Base-by-base conservation (phyloP, 345 rosid species). In the Noccaea bulbosa region DNA sequence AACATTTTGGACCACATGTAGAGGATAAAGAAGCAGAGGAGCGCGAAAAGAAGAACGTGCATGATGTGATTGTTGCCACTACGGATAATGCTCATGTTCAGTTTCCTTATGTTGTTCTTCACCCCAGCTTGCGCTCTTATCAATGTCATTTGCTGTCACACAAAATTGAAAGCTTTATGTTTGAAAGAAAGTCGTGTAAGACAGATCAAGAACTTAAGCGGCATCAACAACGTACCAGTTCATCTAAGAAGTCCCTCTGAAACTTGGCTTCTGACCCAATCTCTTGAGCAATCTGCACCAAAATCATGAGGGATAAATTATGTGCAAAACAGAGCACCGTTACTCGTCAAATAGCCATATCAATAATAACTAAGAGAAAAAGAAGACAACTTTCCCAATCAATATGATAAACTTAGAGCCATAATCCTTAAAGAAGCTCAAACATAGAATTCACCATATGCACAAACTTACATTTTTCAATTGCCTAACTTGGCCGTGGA, bases 121-220 rank as follows among this genome's bases (percentile, higher is more conserved):
- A 90, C 97, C 6, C 96, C 93, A 0, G 92, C 96, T 85, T 93
- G 94, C 46, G 96, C 97, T 87, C 83, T 86, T 16, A 83, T 84
- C 81, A 93, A 39, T 1, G 91, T 85, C 87, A 88, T 77, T 86
- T 91, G 98, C 97, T 91, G 91, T 75, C 52, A 81, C 30, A 27
- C 4, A 27, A 27, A 27, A 3, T 0, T 27, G 30, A 27, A 27
- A 27, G 30, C 30, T 27, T 27, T 27, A 27, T 27, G 30, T 4
- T 27, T 27, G 4, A 3, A 3, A 27, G 30, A 27, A 27, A 27
- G 30, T 27, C 3, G 30, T 27, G 30, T 27, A 27, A 27, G 4
- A 27, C 30, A 27, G 4, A 27, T 27, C 30, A 59, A 43, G 2
- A 60, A 44, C 49, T 11, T 4, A 24, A 45, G 8, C n/a, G 27